A percentile compares a stretch with the other conserved stretches of the same genome.
Conservation (phyloP, 2,329 filamentous ascomycete genomes). For the Aspergillus sp. region DNA sequence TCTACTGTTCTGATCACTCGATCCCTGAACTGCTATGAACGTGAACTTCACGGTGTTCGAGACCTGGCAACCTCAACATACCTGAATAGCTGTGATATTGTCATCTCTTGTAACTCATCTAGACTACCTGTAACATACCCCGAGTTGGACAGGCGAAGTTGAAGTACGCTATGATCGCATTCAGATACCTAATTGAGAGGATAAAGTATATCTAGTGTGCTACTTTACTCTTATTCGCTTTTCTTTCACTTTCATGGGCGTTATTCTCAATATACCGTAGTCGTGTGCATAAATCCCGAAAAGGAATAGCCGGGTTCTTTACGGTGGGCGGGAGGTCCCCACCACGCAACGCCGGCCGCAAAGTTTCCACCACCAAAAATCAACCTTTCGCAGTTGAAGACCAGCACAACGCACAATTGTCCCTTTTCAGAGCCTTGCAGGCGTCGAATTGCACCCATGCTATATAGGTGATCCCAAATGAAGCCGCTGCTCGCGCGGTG, state of each 20-base stretch:
- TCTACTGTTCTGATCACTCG: not conserved
- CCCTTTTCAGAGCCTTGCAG: not conserved
- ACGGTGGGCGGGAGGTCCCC: not conserved
- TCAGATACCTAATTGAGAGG: too few species aligned
- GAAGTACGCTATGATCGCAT: too few species aligned
- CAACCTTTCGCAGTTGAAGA: not conserved
- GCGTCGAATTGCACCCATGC: constrained; percentile 5
- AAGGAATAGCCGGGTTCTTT: not conserved
- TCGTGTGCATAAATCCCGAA: not conserved
- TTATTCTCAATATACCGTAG: too few species aligned
- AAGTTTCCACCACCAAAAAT: not conserved
- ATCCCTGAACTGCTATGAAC: not conserved
- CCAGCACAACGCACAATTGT: not conserved
- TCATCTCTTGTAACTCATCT: not conserved
- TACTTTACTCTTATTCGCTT: too few species aligned
- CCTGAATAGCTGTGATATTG: not conserved
- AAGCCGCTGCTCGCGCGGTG: constrained; percentile 20
- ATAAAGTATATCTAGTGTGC: too few species aligned
- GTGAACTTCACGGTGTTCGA: not conserved
- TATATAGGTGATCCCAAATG: constrained; percentile 5
- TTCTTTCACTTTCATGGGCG: too few species aligned
- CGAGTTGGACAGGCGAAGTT: too few species aligned
- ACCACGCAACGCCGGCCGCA: not conserved
- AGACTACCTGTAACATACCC: not conserved
- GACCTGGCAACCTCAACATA: not conserved